Conservation (phyloP, 441 rosid genomes). For the Geranium incanum region DNA sequence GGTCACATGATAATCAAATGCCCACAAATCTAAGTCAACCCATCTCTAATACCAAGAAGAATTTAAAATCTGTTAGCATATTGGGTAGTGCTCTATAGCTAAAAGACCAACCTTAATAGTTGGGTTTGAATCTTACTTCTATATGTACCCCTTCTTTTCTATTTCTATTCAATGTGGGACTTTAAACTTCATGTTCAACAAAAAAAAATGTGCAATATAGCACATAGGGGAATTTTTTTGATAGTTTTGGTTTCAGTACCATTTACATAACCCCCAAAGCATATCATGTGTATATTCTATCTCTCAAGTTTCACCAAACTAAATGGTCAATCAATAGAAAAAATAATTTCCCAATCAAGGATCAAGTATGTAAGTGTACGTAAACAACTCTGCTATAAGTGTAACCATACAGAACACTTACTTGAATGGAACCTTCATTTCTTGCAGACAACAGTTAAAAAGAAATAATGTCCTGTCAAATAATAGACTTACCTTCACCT, state of each 20-base stretch:
- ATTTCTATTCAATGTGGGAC: too few relatives aligned
- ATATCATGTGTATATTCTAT: background rate
- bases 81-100: too few relatives aligned
- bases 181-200: too few relatives aligned
- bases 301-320: background rate
- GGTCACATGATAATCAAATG: too few relatives aligned
- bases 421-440: constrained; percentile 1
- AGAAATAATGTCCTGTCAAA: background rate
- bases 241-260: background rate
- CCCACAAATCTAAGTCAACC: too few relatives aligned
- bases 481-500: constrained; percentile 72
- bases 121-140: too few relatives aligned
- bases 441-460: background rate
- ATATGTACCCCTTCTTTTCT: too few relatives aligned
- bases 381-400: constrained; percentile 1
- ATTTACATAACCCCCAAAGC: background rate
- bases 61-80: too few relatives aligned
- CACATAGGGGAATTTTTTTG: background rate
- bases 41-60: too few relatives aligned
- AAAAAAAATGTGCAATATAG: background rate
- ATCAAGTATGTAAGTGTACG: background rate
- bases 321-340: background rate
- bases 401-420: background rate
- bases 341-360: background rate
- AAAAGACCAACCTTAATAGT: too few relatives aligned